Base-by-base conservation (phyloP, 305 asterid genomes). In the Salvia sclarea region DNA sequence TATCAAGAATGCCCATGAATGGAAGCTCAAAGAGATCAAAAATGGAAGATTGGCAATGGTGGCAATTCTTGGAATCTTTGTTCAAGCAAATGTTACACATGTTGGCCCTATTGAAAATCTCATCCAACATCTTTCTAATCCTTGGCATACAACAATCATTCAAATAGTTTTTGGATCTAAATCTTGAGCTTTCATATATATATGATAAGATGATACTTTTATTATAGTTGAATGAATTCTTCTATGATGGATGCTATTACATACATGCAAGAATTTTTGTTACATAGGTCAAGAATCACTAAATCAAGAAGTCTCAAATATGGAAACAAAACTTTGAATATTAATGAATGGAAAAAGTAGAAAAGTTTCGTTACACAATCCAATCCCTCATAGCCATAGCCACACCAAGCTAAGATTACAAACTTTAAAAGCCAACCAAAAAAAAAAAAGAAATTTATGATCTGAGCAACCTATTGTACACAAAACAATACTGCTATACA, bases 1-100 rank as follows among this genome's bases (percentile, higher is more conserved):
- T 70, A 88, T 84, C 68, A 84, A 84, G 84, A 85, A 76, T 81
- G 98, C 95, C 78, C 85, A 78, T 70, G 88, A 85, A 41, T 88
- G 84, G 96, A 92, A 89, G 85, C 89, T 88, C 70, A 89, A 89
- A 81, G 97, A 92, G 90, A 92, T 89, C 9, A 92, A 89, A 78
- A 92, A 92, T 74, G 97, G 98, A 62, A 68, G 97, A 75, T 76
- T 92, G 33, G 98, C 98, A 22, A 92, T 92, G 97, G 88, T 92
- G 80, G 98, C 97, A 0, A 82, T 92, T 84, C 79, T 92, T 33
- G 98, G 98, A 17, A 22, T 92, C 68, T 77, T 92, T 44, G 95
- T 88, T 30, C 98, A 92, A 80, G 95, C 96, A 74, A 81, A 85
- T 68, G 95, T 86, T 16, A 92, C 97, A 25, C 93, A 88, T 49